These are phyloP conservation scores for Colletotrichum sp. DNA, from an alignment of 2,329 filamentous ascomycete species.

Conservation along the genomic window DNA sequence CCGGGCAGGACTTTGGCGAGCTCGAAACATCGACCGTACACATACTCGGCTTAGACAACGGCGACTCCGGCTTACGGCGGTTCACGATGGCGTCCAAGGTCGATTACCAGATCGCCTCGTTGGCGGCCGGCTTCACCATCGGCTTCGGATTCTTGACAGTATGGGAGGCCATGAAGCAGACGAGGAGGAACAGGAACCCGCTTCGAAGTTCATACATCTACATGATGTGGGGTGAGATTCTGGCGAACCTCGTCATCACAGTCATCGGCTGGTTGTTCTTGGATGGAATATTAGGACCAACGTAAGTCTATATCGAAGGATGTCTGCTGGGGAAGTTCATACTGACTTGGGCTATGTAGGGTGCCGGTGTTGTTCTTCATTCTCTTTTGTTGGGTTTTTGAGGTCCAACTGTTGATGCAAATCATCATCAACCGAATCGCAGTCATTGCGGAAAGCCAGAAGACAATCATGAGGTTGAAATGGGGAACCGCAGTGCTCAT, in stretches of 20 bases:
- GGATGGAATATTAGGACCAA: constrained; percentile 34
- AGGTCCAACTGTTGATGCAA: constrained; percentile 57
- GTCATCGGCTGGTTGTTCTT: constrained; percentile 46
- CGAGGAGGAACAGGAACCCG: constrained; percentile 37
- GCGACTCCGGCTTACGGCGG: background rate
- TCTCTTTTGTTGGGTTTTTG: constrained; percentile 45
- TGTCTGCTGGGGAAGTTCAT: background rate
- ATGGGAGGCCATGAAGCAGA: constrained; percentile 47
- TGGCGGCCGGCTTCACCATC: constrained; percentile 38
- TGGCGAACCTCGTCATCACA: constrained; percentile 41
- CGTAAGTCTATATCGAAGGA: constrained; percentile 24
- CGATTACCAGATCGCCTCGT: constrained; percentile 33
- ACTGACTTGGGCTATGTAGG: constrained; percentile 18
- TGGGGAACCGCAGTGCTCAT: constrained; percentile 50
- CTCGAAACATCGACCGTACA: background rate
- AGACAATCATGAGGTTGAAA: constrained; percentile 45
- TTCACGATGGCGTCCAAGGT: constrained; percentile 20
- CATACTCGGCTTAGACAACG: background rate
- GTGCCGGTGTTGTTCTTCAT: constrained; percentile 39
- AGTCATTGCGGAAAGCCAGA: constrained; percentile 48
- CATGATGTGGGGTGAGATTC: constrained; percentile 52
- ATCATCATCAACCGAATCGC: constrained; percentile 61
- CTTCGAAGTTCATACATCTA: constrained; percentile 42
- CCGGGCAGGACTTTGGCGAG: background rate
- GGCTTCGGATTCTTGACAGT: constrained; percentile 46